Percentiles rank a stretch among this genome's conserved stretches.
These are phyloP conservation scores for Phlebiopsis flavidoalba DNA, from an alignment of 768 basidiomycete species.

Conservation along the genomic window DNA sequence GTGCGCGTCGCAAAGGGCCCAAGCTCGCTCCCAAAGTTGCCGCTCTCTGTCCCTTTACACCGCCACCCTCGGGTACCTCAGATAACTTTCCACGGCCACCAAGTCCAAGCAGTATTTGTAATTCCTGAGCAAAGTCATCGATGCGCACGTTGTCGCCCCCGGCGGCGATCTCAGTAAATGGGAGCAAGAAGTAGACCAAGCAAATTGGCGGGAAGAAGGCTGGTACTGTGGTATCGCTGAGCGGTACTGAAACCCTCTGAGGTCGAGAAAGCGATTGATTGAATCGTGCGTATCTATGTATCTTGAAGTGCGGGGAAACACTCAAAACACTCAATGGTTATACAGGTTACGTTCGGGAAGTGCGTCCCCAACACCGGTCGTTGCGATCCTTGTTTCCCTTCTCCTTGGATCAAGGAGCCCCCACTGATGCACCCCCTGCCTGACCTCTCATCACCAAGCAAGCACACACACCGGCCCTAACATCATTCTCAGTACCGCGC, in stretches of 20 bases:
- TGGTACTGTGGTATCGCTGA: constrained; percentile 56
- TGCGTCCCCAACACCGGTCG: constrained; percentile 29
- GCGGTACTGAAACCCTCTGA: constrained; percentile 30
- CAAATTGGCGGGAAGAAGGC: constrained; percentile 39
- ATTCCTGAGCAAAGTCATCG: constrained; percentile 61
- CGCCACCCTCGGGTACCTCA: constrained; percentile 61
- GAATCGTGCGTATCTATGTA: constrained; percentile 38
- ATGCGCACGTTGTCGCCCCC: constrained; percentile 55
- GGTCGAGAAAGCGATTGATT: constrained; percentile 37
- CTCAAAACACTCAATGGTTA: too few species aligned
- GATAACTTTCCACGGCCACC: constrained; percentile 66
- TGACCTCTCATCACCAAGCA: constrained; percentile 26
- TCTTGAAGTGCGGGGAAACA: background rate
- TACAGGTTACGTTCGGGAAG: constrained; percentile 9
- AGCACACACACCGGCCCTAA: constrained; percentile 35
- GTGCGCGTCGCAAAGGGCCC: constrained; percentile 54
- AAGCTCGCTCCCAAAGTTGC: constrained; percentile 66
- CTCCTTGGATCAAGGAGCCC: constrained; percentile 42
- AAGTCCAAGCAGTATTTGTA: constrained; percentile 61
- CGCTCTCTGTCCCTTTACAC: constrained; percentile 70
- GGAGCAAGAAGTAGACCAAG: constrained; percentile 45
- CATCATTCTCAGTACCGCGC: constrained; percentile 53
- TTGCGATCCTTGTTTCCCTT: constrained; percentile 64
- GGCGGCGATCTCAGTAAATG: constrained; percentile 42
- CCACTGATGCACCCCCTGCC: constrained; percentile 29